phyloP scores from a whole-genome alignment of 2,329 filamentous ascomycete species.

The Curvularia sp. region DNA sequence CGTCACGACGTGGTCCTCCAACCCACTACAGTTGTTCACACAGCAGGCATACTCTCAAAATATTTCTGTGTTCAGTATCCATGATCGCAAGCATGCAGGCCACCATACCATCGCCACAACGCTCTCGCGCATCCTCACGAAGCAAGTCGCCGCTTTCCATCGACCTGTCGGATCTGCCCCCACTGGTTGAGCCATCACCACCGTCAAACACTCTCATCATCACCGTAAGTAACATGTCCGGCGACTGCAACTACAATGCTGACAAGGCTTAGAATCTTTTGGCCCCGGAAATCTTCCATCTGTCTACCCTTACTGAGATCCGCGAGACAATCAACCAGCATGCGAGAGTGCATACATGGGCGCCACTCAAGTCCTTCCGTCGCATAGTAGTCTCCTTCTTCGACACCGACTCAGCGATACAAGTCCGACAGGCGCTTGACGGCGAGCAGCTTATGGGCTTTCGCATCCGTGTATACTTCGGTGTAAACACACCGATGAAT shows the following conservation, averaged over 20 bases:
- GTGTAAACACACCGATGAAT: slow-evolving; percentile 49
- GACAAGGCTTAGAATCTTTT: slow-evolving; percentile 65
- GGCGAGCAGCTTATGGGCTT: slow-evolving; percentile 74
- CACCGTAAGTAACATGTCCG: slow-evolving; percentile 57
- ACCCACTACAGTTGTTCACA: slow-evolving; percentile 25
- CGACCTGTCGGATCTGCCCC: slow-evolving; percentile 75
- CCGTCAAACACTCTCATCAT: slow-evolving; percentile 85
- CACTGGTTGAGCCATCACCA: slow-evolving; percentile 72
- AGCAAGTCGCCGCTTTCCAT: slow-evolving; percentile 66
- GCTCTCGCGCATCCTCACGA: slow-evolving; percentile 46
- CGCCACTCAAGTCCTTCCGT: slow-evolving; percentile 81
- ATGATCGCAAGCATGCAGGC: slow-evolving; percentile 41
- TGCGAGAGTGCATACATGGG: slow-evolving; percentile 78
- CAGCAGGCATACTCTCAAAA: slow-evolving; percentile 8
- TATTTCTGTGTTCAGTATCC: slow-evolving; percentile 18
- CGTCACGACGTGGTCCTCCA: slow-evolving; percentile 19
- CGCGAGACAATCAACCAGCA: slow-evolving; percentile 72
- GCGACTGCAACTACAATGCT: slow-evolving; percentile 9
- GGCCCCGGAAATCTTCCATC: slow-evolving; percentile 74
- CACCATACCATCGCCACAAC: slow-evolving; percentile 41
- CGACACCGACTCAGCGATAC: slow-evolving; percentile 71
- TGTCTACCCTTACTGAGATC: slow-evolving; percentile 76
- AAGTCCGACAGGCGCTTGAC: slow-evolving; percentile 75
- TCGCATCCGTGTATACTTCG: slow-evolving; percentile 54
- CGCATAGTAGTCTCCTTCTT: slow-evolving; percentile 83